Evolutionary conservation across 192 early-diverging fungal genomes (phyloP), one percentile per base, ranked within the genome.

Genomic region (Coemansia sp.): DNA sequence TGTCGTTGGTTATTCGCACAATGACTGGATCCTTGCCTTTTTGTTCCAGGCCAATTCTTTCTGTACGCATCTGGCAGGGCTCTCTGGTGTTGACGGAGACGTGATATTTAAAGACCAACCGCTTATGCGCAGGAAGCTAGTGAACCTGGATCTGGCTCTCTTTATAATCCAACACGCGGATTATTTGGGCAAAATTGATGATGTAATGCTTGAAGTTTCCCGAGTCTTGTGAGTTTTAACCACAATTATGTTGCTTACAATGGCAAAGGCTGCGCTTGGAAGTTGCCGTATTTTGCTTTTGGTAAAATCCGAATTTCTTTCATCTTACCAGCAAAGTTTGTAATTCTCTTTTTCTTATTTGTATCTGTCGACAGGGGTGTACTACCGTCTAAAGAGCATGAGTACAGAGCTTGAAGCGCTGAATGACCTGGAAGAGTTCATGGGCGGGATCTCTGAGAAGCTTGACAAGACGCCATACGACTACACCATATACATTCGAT

Each of bases 1-100:
- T 23, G 73, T 89, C 50, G 86, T 89, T 61, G 87, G 90, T 0
- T 88, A 88, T 62, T 64, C 78, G 9, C 65, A 67, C 6, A 83
- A 82, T 55, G 90, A 91, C 72, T 87, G 82, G 84, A 64, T 91
- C 10, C 77, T 91, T 23, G 86, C 84, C 0, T 86, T 89, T 33
- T 56, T 91, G 52, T 90, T 89, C 61, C 81, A 88, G 17, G 83
- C 88, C 14, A 76, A 71, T 11, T 60, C 82, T 1, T 59, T 79
- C 23, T 73, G 81, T 30, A 36, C 64, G 9, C 62, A 60, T 22
- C 61, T 81, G 45, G 63, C 72, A 2, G 79, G 79, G 1, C 63
- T 81, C 11, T 55, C 68, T 4, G 79, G 79, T 11, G 60, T 81
- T n/a, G 62, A 67, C 30, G 57, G 33, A 0, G 65, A 31, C 19